These are phyloP conservation scores for Coniophora puteana DNA, from an alignment of 1,284 basidiomycete genomes.

Conservation along the genomic window DNA sequence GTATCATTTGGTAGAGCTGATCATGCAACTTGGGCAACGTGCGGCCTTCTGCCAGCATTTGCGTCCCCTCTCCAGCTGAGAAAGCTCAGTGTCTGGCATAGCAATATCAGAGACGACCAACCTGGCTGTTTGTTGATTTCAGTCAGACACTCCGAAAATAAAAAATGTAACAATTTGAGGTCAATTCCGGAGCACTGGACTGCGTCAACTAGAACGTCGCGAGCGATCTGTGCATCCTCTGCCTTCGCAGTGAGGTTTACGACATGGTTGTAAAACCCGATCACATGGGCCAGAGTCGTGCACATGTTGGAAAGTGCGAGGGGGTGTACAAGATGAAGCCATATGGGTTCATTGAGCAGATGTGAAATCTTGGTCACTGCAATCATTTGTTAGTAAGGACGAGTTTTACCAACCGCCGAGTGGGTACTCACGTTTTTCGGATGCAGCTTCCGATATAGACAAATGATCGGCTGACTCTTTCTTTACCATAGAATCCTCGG, in stretches of 20 bases:
- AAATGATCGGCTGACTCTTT: too few relatives aligned
- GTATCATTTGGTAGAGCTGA: conserved; percentile 39
- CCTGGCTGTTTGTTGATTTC: too few relatives aligned
- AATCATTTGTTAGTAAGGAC: too few relatives aligned
- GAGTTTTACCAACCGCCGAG: too few relatives aligned
- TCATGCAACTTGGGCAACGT: conserved; percentile 42
- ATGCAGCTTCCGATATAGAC: too few relatives aligned
- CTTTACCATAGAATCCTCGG: too few relatives aligned
- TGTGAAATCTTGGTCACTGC: too few relatives aligned
- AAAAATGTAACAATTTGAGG: conserved; percentile 46
- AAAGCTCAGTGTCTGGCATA: too few relatives aligned
- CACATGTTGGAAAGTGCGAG: conserved; percentile 49
- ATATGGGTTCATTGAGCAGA: conserved; percentile 32
- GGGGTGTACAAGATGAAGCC: conserved; percentile 62
- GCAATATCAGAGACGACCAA: too few relatives aligned
- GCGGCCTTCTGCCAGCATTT: conserved; percentile 50
- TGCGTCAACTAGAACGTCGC: conserved; percentile 55
- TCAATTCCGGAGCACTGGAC: conserved; percentile 63
- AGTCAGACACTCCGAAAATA: too few relatives aligned
- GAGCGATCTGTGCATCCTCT: conserved; percentile 61
- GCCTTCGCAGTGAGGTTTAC: conserved; percentile 45
- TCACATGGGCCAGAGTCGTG: conserved; percentile 49
- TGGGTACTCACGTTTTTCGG: too few relatives aligned
- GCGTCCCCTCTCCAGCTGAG: conserved; percentile 45
- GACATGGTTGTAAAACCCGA: conserved; percentile 50